Base-by-base conservation (phyloP, 257 asterid genomes). In the Petunia axillaris region DNA sequence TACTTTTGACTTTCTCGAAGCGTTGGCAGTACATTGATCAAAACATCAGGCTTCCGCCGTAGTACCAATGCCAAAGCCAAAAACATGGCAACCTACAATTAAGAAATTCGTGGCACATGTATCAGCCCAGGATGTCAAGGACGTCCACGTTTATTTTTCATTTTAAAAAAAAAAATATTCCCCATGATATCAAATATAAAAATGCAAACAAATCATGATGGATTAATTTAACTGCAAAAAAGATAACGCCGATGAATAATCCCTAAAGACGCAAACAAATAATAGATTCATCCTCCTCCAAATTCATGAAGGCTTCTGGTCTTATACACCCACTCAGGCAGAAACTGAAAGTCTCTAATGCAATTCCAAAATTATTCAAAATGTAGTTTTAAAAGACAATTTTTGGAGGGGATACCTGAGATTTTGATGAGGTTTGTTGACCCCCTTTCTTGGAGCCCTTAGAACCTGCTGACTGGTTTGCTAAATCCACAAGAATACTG, bases 81-180 rank as follows among this genome's bases (percentile, higher is more conserved):
- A 79, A 94, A 94, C 41, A 91, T 91, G 41, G 94, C 97, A 83
- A 94, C 97, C 98, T 94, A 91, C 81, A 71, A 59, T 35, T 85
- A 78, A 79, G 81, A 43, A 64, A 55, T 79, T 48, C 7, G 74
- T 36, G 14, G 75, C 76, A 11, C 60, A 50, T 44, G 37, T 52
- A 79, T 64, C 43, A 73, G 46, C 62, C 6, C 44, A 52, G 9
- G 57, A 52, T 1, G 53, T 25, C 25, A 25, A 25, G 25, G 25
- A 25, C 25, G 0, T 25, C 25, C 25, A 25, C 25, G 25, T 25
- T 25, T 25, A 25, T 25, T 0, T 0, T 25, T 25, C 25, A n/a
- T n/a, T 25, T 25, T 25, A 25, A 25, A 25, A 25, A 25, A 25
- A 25, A 25, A 25, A 25, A 25, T 25, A 25, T 25, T 25, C 25